A percentile compares a stretch with the other conserved stretches of the same genome.
phyloP scores from a whole-genome alignment of 805 yeast genomes.

The Lipomyces starkeyi region DNA sequence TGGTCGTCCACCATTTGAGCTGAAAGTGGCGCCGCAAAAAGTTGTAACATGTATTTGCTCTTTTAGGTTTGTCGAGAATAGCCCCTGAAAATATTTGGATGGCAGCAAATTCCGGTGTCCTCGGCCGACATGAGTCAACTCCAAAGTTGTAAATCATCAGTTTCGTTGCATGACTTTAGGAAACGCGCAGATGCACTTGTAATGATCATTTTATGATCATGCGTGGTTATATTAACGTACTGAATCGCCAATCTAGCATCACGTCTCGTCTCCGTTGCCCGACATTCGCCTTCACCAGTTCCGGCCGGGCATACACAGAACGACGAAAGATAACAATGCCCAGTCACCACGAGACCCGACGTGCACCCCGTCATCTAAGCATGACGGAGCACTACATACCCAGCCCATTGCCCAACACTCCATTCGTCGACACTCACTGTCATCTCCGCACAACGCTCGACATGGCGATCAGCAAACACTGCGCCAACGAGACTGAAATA shows the following conservation, averaged over 20 bases:
- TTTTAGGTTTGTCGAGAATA: background rate
- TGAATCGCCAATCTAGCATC: background rate
- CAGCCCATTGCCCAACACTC: background rate
- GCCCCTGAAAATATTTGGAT: background rate
- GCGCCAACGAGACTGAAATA: conserved; percentile 4
- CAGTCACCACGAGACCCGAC: background rate
- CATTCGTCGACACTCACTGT: conserved; percentile 32
- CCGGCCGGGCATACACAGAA: background rate
- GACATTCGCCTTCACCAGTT: background rate
- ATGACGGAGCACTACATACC: conserved; percentile 17
- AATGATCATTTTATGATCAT: background rate
- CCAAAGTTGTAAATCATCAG: no score
- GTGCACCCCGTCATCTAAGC: conserved; percentile 1
- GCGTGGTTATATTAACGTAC: background rate
- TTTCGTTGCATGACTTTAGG: background rate
- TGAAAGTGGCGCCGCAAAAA: no score
- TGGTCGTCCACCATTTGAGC: no score
- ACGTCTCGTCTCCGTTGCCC: background rate
- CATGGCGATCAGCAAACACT: conserved; percentile 26
- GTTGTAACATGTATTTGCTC: background rate
- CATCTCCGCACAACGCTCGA: conserved; percentile 27
- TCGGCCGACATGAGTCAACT: no score
- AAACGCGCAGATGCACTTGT: background rate
- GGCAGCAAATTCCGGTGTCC: no score
- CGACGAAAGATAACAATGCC: background rate